Base-by-base conservation (phyloP, 1,284 basidiomycete genomes). In the Cryptococcus sp. region DNA sequence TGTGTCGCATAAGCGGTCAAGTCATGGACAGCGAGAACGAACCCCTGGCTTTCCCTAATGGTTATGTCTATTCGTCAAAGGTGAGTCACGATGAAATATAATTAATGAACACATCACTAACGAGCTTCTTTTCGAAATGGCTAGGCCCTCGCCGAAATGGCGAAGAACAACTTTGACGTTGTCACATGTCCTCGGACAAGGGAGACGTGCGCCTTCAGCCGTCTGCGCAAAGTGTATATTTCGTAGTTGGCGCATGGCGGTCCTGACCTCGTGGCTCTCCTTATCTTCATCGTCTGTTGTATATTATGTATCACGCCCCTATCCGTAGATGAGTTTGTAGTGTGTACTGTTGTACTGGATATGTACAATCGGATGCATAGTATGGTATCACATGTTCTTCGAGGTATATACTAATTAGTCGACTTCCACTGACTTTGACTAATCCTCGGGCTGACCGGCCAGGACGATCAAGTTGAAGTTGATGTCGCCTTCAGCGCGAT, bases 21-120 rank as follows among this genome's bases (percentile, higher is more conserved):
- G 91, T 98, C 60, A 96, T 98, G 88, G 89, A 97, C 69, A 93
- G 87, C 63, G 86, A 93, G 73, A 95, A 94, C 70, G 89, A 87
- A 80, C 91, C 91, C 1, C 84, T 93, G 85, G 88, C 86, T n/a
- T 90, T 98, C 70, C 90, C 92, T 0, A 89, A 91, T 63, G 95
- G 94, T 3, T 84, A 89, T 65, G 93, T 98, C 19, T 99, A 99
- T 75, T 95, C 93, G 19, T 83, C 85, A 72, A 89, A 91, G 83
- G 93, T 91, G 70, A 63, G 85, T 80, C n/a, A 13, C 48, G 11
- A 16, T 16, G 35, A 16, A 11, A 10, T 2, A 11, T 20, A 3
- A n/a, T 38, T 11, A 3, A 2, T 3, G 13, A 22, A 52, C 39
- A 30, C 48, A 19, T 4, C 5, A 22, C 50, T 54, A 27, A 22